Evolutionary conservation across 805 yeast species (phyloP), one percentile per base, ranked within the genome.

Genomic region (Candida pseudoglaebosa): DNA sequence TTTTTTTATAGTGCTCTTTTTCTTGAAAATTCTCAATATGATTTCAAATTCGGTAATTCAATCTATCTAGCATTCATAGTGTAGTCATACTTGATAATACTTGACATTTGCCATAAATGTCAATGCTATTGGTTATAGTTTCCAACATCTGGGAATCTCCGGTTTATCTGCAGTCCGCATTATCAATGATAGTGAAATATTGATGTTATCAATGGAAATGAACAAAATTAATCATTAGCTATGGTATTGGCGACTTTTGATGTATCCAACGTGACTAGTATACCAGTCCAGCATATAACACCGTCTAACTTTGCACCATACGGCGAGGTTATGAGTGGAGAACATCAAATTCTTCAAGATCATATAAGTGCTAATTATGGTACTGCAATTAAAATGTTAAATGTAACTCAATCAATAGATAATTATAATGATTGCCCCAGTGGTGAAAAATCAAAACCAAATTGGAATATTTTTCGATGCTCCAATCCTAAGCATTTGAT

Each of bases 381-480:
- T n/a, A 90, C 97, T 2, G 97, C 97, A 1, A 67, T 75, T 4
- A 90, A 90, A 52, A 58, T 87, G 33, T 77, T 76, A 45, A 72
- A 81, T 44, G 93, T 89, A 4, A 80, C 93, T 1, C 82, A 87
- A 2, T 68, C 84, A 3, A 61, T 60, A 3, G 82, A 82, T 55
- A 61, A 68, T 33, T 85, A 71, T 48, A 41, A 44, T 3, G 20
- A 60, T 3, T 71, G 80, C 7, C 72, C 77, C 4, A 70, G 80
- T 44, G 67, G 71, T 4, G 50, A 44, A 18, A 50, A 64, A 7
- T 74, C 85, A 0, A 68, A 75, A 0, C 78, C 95, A 2, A 82
- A 84, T 48, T 81, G 87, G 83, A 89, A 90, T 58, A 71, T 89
- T 22, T 91, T 88, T 60, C 67, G 95, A 41, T 85, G 95, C 49